Evolutionary conservation across 257 asterid species (phyloP).

Genomic region (Osmanthus fragrans): DNA sequence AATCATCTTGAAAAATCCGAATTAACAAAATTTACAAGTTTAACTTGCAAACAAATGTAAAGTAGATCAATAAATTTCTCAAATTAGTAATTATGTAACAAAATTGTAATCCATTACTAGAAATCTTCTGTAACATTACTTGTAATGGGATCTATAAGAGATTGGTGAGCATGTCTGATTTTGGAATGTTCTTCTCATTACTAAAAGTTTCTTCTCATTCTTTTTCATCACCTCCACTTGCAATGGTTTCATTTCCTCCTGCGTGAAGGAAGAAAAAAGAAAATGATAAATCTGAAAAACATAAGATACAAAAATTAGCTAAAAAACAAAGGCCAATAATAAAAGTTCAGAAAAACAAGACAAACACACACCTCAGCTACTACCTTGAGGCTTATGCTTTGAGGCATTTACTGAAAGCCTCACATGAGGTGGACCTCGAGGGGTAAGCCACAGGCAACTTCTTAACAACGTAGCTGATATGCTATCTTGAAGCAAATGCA

Average conservation of each 20-base stretch:
- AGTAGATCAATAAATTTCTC: background rate
- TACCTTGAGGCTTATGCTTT: no score
- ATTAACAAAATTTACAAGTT: no score
- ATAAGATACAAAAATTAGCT: background rate
- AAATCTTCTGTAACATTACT: no score
- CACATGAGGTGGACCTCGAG: no score
- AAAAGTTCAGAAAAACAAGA: background rate
- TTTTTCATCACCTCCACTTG: background rate
- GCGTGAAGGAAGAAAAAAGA: background rate
- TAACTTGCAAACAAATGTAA: background rate
- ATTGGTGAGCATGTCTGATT: background rate
- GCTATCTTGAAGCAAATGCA: no score
- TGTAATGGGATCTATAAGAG: background rate
- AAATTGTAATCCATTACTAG: background rate
- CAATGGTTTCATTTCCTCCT: background rate
- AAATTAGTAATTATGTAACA: background rate
- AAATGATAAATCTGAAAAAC: no score
- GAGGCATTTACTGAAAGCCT: no score
- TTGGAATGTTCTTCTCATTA: no score
- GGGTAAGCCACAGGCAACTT: no score
- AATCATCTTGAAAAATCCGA: background rate
- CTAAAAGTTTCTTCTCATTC: background rate
- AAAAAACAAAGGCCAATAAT: background rate
- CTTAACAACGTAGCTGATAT: no score
- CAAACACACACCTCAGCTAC: background rate